These are phyloP conservation scores for Xylaria castorea DNA, from an alignment of 495 filamentous ascomycete species.

Conservation along the genomic window DNA sequence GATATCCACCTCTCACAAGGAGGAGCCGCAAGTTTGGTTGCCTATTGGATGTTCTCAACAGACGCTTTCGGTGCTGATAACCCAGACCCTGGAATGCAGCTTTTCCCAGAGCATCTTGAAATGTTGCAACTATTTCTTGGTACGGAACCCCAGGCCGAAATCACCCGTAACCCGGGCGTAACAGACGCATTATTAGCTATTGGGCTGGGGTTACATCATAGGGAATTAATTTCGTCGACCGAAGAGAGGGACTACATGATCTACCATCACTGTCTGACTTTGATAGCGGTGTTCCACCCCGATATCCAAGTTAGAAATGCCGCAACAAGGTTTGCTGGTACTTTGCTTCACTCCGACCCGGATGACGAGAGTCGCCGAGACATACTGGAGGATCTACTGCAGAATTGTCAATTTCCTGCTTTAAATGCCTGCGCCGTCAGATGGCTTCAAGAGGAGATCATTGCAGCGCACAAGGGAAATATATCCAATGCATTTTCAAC, in stretches of 20 bases:
- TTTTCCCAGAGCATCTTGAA: constrained; percentile 69
- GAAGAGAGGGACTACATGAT: constrained; percentile 53
- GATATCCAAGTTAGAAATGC: constrained; percentile 71
- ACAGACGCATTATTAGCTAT: constrained; percentile 58
- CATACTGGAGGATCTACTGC: constrained; percentile 80
- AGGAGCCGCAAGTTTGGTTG: constrained; percentile 68
- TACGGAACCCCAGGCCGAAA: constrained; percentile 48
- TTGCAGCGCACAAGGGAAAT: constrained; percentile 50
- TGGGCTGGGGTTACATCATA: constrained; percentile 57
- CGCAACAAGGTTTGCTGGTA: constrained; percentile 75
- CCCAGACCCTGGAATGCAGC: constrained; percentile 51
- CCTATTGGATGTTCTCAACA: constrained; percentile 62
- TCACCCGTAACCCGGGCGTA: constrained; percentile 45
- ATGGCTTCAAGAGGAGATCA: constrained; percentile 87
- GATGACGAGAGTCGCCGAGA: constrained; percentile 70
- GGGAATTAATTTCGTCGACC: constrained; percentile 36
- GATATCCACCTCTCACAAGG: constrained; percentile 78
- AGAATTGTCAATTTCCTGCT: constrained; percentile 77
- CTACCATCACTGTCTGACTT: constrained; percentile 66
- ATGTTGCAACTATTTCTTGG: constrained; percentile 68
- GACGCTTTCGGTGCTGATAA: constrained; percentile 58
- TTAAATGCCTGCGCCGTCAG: constrained; percentile 81
- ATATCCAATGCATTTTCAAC: constrained; percentile 64
- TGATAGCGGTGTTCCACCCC: constrained; percentile 72
- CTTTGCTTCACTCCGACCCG: constrained; percentile 78